phyloP scores from a whole-genome alignment of 768 basidiomycete species.

The Rhodotorula toruloides region DNA sequence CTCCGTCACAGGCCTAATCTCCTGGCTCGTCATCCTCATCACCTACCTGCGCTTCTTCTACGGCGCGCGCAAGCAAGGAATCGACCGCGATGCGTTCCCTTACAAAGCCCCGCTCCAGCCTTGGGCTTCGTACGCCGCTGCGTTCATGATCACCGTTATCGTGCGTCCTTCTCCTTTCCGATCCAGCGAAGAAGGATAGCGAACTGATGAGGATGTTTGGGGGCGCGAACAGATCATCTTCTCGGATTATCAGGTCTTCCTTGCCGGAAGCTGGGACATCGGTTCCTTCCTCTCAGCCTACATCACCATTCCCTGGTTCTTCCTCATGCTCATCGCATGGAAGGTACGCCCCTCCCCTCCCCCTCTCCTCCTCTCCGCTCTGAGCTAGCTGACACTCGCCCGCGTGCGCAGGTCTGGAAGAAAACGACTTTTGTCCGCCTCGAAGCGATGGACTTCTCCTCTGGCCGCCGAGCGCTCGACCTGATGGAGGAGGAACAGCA shows the following conservation, averaged over 20 bases:
- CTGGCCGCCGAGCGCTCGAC: constrained; percentile 10
- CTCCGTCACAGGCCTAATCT: constrained; percentile 55
- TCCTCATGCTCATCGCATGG: constrained; percentile 23
- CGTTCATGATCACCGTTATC: constrained; percentile 40
- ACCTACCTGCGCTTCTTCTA: constrained; percentile 77
- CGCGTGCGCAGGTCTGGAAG: background rate
- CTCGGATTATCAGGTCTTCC: constrained; percentile 29
- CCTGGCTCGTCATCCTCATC: constrained; percentile 72
- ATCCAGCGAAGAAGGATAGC: no score
- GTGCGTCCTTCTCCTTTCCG: no score
- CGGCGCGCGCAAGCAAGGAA: constrained; percentile 75
- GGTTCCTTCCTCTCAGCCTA: constrained; percentile 80
- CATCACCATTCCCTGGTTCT: constrained; percentile 48
- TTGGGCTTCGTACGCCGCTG: constrained; percentile 47
- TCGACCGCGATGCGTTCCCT: constrained; percentile 65
- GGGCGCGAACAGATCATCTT: constrained; percentile 48
- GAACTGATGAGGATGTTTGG: background rate
- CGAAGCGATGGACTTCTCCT: constrained; percentile 25
- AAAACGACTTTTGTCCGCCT: constrained; percentile 23
- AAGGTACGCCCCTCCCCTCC: background rate
- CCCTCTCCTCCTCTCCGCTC: background rate
- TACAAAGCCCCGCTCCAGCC: constrained; percentile 61
- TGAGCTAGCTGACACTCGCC: background rate
- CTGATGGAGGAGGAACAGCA: constrained; percentile 57
- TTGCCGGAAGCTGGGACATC: constrained; percentile 51